Base-by-base conservation (phyloP, 257 asterid species). In the Penstemon davidsonii region DNA sequence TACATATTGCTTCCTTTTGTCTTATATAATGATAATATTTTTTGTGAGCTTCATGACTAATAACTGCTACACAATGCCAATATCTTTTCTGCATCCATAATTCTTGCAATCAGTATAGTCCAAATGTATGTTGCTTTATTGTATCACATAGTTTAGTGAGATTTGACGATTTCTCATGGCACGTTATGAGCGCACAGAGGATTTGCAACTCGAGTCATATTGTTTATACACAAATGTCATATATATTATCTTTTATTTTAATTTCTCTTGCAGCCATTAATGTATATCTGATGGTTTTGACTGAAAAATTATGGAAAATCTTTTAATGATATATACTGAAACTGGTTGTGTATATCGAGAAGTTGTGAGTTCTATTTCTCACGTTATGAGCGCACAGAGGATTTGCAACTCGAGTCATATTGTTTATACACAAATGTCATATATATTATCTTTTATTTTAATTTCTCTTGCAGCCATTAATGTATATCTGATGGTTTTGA, bases 231-330 rank as follows among this genome's bases (percentile, higher is more conserved):
- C 38, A 45, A 50, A 55, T 36, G 59, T 55, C 78, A 55, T 13
- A 11, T 4, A 33, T n/a, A 54, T 46, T 50, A 52, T 40, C 37
- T 13, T 60, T 39, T 49, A 18, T 52, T 45, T 59, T 33, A 52
- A 18, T 66, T 49, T 4, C 10, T 44, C 51, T 15, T 12, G 52
- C 5, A 3, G 41, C 63, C 8, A 15, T 44, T 57, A 68, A 52
- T 44, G 10, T 55, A 47, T 59, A 19, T 57, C 9, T 45, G 52
- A 33, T 55, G 60, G 60, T 25, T 76, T 55, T 39, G 60, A 51
- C 58, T 43, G 9, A 45, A 36, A 18, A 52, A 60, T 72, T 72
- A 42, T 67, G 52, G 50, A 46, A 55, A 66, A 25, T 56, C 51
- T 46, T 2, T 6, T 46, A 47, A 8, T 56, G 54, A 42, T 36